These are phyloP conservation scores for Juncus inflexus DNA, from an alignment of 176 grass and related monocot genomes.

Conservation along the genomic window DNA sequence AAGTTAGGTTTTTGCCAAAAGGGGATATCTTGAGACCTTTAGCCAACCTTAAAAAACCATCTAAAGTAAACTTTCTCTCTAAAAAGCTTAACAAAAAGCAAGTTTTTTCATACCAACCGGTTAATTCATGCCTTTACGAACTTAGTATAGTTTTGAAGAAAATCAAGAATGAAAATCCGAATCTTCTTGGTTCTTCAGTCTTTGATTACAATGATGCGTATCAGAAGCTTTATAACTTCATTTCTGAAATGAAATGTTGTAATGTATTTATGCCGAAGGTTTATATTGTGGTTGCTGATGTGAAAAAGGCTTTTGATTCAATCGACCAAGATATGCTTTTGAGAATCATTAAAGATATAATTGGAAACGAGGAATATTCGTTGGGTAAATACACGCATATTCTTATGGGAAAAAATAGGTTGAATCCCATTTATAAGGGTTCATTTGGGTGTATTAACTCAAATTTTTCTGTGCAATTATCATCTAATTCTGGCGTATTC, in stretches of 20 bases:
- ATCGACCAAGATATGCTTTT: conserved; percentile 62
- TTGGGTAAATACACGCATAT: conserved; percentile 51
- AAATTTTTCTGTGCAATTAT: conserved; percentile 55
- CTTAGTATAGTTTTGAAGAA: conserved; percentile 55
- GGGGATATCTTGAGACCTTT: conserved; percentile 54
- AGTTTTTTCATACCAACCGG: conserved; percentile 21
- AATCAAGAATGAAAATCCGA: conserved; percentile 52
- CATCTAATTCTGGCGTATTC: conserved; percentile 49
- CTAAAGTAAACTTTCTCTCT: conserved; percentile 34
- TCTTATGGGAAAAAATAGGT: conserved; percentile 35
- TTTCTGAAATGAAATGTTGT: conserved; percentile 40
- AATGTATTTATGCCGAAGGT: conserved; percentile 33
- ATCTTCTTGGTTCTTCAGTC: conserved; percentile 86
- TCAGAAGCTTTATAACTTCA: conserved; percentile 49
- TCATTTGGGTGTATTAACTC: conserved; percentile 42
- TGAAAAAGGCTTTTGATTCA: conserved; percentile 79
- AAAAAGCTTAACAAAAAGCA: background rate
- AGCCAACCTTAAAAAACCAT: conserved; percentile 58
- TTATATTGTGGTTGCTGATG: conserved; percentile 93
- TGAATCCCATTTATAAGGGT: conserved; percentile 33
- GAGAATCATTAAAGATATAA: conserved; percentile 45
- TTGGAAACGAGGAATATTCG: conserved; percentile 51
- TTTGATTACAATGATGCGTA: conserved; percentile 78
- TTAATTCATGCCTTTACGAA: conserved; percentile 43
- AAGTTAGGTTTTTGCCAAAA: conserved; percentile 85